Base-by-base conservation (phyloP, 108 stramenopile species). In the Pseudonitzschia delicatissima region DNA sequence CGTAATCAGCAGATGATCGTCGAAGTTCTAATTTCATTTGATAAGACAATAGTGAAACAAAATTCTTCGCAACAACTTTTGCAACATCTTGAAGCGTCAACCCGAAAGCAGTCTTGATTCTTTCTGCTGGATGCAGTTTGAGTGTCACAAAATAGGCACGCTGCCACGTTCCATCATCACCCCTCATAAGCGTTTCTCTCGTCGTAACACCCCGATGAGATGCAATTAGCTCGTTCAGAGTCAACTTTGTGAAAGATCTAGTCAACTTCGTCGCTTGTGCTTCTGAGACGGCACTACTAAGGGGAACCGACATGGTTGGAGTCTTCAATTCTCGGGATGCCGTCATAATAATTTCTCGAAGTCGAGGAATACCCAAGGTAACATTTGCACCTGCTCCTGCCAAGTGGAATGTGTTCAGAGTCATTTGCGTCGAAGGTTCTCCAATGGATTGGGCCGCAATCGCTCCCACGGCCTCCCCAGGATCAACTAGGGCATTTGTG, bases 381-480 rank as follows among this genome's bases (percentile, higher is more conserved):
- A 99, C 99, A 78, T 99, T 99, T 9, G 97, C 99, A 39, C 98
- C 99, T 36, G 98, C 96, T 31, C 99, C 99, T 31, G 99, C 99
- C 40, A 99, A 78, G 62, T 99, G 99, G 70, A 99, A 99, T 5
- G 99, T 99, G 79, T 99, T 99, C 11, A 99, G 88, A 13, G 99
- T 99, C 99, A 99, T 99, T 71, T 99, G 99, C 7, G 99, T 99
- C 17, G 98, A 98, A 4, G 99, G 99, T 74, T 99, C 99, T 11
- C 99, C 96, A 51, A 97, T 79, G 13, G 84, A 87, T 73, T 99
- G 98, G 18, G 96, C 99, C 26, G 99, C 98, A 61, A 99, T 95
- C 11, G 89, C 82, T 29, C 99, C 99, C 5, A 99, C 99, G 4
- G 98, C 95, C 81, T 99, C 99, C n/a, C 99, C 99, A 1, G 99